A percentile compares a stretch with the other conserved stretches of the same genome.
These are phyloP conservation scores for Selenicereus undatus DNA, from an alignment of 148 eudicot species.

Conservation along the genomic window DNA sequence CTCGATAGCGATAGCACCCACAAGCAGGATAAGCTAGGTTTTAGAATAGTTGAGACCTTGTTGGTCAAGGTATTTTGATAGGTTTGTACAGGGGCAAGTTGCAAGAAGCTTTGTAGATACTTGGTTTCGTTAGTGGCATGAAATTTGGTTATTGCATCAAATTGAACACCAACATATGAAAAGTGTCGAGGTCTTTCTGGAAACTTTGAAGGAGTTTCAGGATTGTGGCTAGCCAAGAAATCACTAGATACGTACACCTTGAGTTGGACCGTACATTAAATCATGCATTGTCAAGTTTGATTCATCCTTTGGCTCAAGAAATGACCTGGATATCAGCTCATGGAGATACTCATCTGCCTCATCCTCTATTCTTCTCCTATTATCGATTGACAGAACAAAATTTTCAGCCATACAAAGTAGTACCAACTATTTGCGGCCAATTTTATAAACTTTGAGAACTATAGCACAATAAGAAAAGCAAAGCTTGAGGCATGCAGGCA, in stretches of 20 bases:
- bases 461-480: slow-evolving; percentile 20
- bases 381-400: background rate
- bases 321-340: too few species aligned
- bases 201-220: background rate
- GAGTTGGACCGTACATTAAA: background rate
- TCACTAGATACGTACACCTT: background rate
- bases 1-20: background rate
- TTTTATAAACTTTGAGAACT: slow-evolving; percentile 10
- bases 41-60: background rate
- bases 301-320: background rate
- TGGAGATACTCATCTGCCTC: background rate
- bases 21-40: background rate
- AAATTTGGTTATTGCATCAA: background rate
- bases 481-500: slow-evolving; percentile 12
- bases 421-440: slow-evolving; percentile 1
- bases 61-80: background rate
- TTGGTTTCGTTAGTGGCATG: background rate
- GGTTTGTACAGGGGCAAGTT: background rate
- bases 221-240: background rate
- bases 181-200: background rate
- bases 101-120: background rate
- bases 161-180: background rate
- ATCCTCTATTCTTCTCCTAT: slow-evolving; percentile 3
- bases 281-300: background rate
- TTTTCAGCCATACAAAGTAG: slow-evolving; percentile 20